Evolutionary conservation across 73 alveolate species (phyloP), one percentile per base, ranked within the genome.

Genomic region (Tetrahymena borealis): DNA sequence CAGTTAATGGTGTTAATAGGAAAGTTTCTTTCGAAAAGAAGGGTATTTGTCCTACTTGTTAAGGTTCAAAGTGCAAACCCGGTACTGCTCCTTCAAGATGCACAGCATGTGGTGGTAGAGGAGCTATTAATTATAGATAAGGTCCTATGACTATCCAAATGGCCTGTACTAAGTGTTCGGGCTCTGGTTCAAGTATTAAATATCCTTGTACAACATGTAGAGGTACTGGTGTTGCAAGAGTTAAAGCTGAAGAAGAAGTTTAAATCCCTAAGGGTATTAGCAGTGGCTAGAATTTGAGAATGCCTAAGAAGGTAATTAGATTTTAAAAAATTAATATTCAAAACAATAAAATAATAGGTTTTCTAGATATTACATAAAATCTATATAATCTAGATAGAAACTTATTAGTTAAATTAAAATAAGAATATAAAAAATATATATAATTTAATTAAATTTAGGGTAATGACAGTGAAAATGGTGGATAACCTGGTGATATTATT

Each of bases 211-310:
- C 97, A 15, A 90, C 98, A 28, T 97, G 99, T 93, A 91, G 91
- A 33, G 99, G 99, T 15, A 40, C 91, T 60, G 99, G 99, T 78
- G 91, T 90, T 7, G 91, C 40, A 15, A 43, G 91, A n/a, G 33
- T 40, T 8, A 40, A 91, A 33, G 97, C 95, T 5, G 90, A 92
- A 40, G 99, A 97, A 93, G 37, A 90, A 20, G 93, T 97, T 33
- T 95, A 95, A 39, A 96, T 97, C 37, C 99, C 99, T 15, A 96
- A 97, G 91, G 99, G 99, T 33, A 98, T 97, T 0, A 95, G 93
- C 38, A 91, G 92, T 92, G 99, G 98, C 11, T 92, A 94, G 11
- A 97, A 94, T 78, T 90, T 97, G 79, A 94, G 98, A 93, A 38
- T 97, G 90, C 90, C 98, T 28, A 95, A 95, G 79, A 97, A 96